Evolutionary conservation across 106 monocot genomes (phyloP).

Genomic region (Dendrobium chrysotoxum): DNA sequence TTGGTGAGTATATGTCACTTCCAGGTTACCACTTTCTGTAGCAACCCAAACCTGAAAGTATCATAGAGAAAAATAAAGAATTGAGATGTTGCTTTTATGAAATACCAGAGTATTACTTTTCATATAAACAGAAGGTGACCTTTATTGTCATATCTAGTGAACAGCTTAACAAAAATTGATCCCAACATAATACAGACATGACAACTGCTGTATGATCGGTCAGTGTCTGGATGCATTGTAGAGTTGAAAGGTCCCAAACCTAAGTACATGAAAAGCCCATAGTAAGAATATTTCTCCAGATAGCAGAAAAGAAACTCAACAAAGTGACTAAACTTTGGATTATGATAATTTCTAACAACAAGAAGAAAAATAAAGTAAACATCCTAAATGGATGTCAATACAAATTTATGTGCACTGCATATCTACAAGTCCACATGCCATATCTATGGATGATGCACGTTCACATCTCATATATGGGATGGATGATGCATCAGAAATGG

Average conservation of each 20-base stretch:
- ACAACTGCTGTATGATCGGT: conserved; percentile 77
- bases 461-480: not conserved
- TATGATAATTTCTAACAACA: not conserved
- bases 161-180: conserved; percentile 86
- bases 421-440: not conserved
- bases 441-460: not conserved
- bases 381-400: not conserved
- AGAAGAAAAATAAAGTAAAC: not conserved
- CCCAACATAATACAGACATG: conserved; percentile 91
- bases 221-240: conserved; percentile 87
- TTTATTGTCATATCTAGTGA: conserved; percentile 72
- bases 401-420: not conserved
- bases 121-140: conserved; percentile 19
- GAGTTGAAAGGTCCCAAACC: conserved; percentile 85
- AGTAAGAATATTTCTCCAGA: not conserved
- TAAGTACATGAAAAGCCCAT: conserved; percentile 11
- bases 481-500: not conserved
- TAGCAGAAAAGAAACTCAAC: not conserved
- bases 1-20: conserved; percentile 80
- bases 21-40: conserved; percentile 67
- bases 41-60: conserved; percentile 79
- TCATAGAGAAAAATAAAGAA: conserved; percentile 6
- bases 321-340: not conserved
- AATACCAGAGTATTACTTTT: not conserved
- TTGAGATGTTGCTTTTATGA: not conserved